phyloP scores from a whole-genome alignment of 805 yeast species.

The Candida awuae region DNA sequence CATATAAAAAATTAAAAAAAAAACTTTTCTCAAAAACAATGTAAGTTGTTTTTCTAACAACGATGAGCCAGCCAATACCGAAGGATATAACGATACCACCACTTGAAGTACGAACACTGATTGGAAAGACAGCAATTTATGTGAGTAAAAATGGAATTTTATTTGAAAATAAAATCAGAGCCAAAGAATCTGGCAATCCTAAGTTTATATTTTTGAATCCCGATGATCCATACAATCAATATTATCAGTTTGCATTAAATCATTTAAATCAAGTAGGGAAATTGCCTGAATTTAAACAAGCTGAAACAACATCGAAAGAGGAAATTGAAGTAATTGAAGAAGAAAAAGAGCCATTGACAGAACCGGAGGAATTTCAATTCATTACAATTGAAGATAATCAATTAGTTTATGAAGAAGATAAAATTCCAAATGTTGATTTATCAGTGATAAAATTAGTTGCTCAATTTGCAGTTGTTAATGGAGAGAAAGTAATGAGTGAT shows the following conservation, averaged over 20 bases:
- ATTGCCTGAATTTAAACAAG: conserved; percentile 11
- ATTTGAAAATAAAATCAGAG: conserved; percentile 52
- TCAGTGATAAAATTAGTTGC: conserved; percentile 71
- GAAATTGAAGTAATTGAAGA: neutral
- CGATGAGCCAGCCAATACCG: conserved; percentile 17
- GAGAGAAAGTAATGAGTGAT: conserved; percentile 34
- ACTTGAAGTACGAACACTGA: conserved; percentile 39
- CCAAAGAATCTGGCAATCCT: conserved; percentile 36
- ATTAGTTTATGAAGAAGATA: conserved; percentile 22
- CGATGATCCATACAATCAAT: conserved; percentile 47
- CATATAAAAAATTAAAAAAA: too few relatives aligned
- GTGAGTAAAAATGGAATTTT: conserved; percentile 59
- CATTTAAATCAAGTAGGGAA: conserved; percentile 24
- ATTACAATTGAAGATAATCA: conserved; percentile 18
- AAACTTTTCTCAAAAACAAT: too few relatives aligned
- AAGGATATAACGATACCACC: conserved; percentile 48
- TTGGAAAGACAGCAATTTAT: conserved; percentile 66
- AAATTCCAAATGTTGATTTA: conserved; percentile 53
- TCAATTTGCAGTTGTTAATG: conserved; percentile 54
- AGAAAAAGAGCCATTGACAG: conserved; percentile 2
- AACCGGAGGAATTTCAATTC: conserved; percentile 17
- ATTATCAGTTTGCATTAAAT: conserved; percentile 43
- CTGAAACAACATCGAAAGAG: neutral
- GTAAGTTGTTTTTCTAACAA: neutral
- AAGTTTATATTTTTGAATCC: conserved; percentile 59